A percentile compares a stretch with the other conserved stretches of the same genome.
phyloP scores from a whole-genome alignment of 2,329 filamentous ascomycete genomes.

The Penicillium sp. region DNA sequence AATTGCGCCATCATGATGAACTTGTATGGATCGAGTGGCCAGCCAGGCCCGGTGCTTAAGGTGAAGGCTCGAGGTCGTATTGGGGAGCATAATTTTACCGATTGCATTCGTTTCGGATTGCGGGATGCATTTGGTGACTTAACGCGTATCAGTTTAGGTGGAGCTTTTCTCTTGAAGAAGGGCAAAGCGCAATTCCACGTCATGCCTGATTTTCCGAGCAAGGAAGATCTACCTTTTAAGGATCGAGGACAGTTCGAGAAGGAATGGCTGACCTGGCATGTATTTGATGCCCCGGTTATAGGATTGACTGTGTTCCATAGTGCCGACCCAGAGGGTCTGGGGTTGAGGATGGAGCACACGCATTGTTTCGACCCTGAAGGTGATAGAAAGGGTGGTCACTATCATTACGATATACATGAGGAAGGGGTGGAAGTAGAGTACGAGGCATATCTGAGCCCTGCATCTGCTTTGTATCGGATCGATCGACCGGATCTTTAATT shows the following conservation, averaged over 20 bases:
- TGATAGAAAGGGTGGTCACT: conserved; percentile 47
- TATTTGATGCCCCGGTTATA: conserved; percentile 42
- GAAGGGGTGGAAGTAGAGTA: conserved; percentile 47
- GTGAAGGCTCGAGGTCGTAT: conserved; percentile 37
- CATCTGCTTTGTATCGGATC: conserved; percentile 46
- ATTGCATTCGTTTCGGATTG: conserved; percentile 20
- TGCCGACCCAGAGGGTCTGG: conserved; percentile 44
- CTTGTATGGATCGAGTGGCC: conserved; percentile 44
- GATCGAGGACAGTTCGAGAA: conserved; percentile 33
- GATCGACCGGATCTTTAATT: conserved; percentile 30
- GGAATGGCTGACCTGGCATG: conserved; percentile 47
- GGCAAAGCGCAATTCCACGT: conserved; percentile 48
- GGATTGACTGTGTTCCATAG: conserved; percentile 51
- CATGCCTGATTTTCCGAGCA: conserved; percentile 51
- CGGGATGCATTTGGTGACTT: conserved; percentile 36
- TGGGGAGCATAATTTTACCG: conserved; percentile 18
- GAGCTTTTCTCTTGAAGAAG: conserved; percentile 45
- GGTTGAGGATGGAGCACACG: conserved; percentile 53
- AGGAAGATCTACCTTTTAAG: conserved; percentile 31
- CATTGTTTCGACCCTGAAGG: conserved; percentile 48
- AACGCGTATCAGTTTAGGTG: conserved; percentile 44
- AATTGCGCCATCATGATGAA: conserved; percentile 52
- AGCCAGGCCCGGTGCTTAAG: conserved; percentile 41
- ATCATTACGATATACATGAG: conserved; percentile 47
- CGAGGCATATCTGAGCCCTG: conserved; percentile 53